Conservation (phyloP, 179 eudicot species). For the Beta corolliflora region DNA sequence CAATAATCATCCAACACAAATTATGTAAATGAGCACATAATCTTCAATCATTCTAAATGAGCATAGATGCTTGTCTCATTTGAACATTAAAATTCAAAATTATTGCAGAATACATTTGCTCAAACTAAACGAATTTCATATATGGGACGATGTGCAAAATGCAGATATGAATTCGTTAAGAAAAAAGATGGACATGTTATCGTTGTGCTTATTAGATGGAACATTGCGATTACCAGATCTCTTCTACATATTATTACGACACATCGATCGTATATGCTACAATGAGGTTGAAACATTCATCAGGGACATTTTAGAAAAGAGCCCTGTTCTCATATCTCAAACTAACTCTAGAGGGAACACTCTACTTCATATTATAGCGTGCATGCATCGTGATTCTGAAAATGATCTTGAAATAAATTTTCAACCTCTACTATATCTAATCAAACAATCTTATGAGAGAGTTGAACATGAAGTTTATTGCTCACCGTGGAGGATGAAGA, state of each 20-base stretch:
- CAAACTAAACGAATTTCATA: neutral
- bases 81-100: no score
- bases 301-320: neutral
- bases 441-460: neutral
- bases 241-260: neutral
- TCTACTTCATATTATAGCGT: neutral
- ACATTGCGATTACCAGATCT: neutral
- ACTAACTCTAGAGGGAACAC: neutral
- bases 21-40: no score
- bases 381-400: neutral
- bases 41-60: no score
- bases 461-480: neutral
- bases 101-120: no score
- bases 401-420: no score
- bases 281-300: neutral
- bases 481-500: conserved; percentile 18
- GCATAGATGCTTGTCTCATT: no score
- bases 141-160: neutral
- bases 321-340: neutral
- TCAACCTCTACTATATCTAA: neutral
- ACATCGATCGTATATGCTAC: no score
- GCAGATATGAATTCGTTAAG: neutral
- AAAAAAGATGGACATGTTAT: neutral
- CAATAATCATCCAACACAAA: no score
- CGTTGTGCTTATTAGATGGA: neutral